phyloP scores from a whole-genome alignment of 768 basidiomycete species.

The Trametes maxima region DNA sequence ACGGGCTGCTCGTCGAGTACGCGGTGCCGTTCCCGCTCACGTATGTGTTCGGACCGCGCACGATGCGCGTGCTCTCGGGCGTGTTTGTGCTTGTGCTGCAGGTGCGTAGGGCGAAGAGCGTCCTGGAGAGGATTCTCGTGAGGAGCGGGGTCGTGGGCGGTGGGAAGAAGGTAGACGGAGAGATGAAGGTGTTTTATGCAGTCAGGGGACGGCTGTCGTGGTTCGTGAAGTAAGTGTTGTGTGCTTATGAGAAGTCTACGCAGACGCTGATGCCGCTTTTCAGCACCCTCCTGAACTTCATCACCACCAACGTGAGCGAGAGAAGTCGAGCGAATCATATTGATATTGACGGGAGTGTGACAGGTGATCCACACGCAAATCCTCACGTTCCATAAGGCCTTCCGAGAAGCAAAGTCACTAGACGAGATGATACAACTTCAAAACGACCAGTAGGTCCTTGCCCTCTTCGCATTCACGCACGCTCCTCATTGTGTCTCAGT shows the following conservation, averaged over 20 bases:
- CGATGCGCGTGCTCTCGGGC: slow-evolving; percentile 60
- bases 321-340: neutral
- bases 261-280: neutral
- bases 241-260: neutral
- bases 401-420: slow-evolving; percentile 59
- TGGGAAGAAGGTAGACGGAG: slow-evolving; percentile 32
- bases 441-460: slow-evolving; percentile 59
- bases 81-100: slow-evolving; percentile 76
- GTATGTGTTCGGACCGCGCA: slow-evolving; percentile 68
- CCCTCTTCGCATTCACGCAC: neutral
- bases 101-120: slow-evolving; percentile 69
- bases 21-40: slow-evolving; percentile 79
- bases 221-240: slow-evolving; percentile 75
- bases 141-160: slow-evolving; percentile 46
- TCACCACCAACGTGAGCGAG: slow-evolving; percentile 66
- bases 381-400: slow-evolving; percentile 55
- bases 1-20: slow-evolving; percentile 75
- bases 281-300: slow-evolving; percentile 68
- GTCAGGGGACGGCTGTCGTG: slow-evolving; percentile 78
- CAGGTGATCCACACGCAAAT: slow-evolving; percentile 74
- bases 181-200: slow-evolving; percentile 73
- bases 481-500: slow-evolving; percentile 37
- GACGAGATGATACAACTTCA: slow-evolving; percentile 78
- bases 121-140: slow-evolving; percentile 70
- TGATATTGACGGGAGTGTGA: neutral